Base-by-base conservation (phyloP, 2,329 filamentous ascomycete species). In the Nothophoma quercina region DNA sequence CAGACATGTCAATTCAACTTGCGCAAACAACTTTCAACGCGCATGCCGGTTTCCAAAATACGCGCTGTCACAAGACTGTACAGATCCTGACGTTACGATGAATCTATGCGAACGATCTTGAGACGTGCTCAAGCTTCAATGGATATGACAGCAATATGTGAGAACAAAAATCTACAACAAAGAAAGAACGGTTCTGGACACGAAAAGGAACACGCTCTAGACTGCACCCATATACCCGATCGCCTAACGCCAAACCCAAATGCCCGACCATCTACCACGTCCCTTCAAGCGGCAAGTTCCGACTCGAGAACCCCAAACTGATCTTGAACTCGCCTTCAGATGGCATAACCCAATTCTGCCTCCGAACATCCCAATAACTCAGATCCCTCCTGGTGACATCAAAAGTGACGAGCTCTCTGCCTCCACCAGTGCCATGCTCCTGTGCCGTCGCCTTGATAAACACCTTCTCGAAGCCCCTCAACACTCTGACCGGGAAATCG, bases 401-500 rank as follows among this genome's bases (percentile, higher is more conserved):
- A 38, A 79, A 77, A 18, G 51, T 53, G 1, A 78, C 74, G 23
- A 51, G 44, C 42, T 63, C 42, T 9, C 55, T 59, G 18, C 60
- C 59, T 0, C 58, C 63, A 5, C 60, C 61, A 2, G 19, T 51
- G 1, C 63, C 62, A 42, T 65, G 58, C n/a, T 61, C 62, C 19
- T 64, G 46, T 50, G 10, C 56, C 43, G n/a, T n/a, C n/a, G 67
- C 65, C 29, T 64, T 58, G 0, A 79, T 48, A 12, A 64, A 42
- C 7, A 79, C 33, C 56, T 80, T 81, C 16, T 78, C 76, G 39
- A 78, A 81, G 1, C 69, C 73, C 4, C 79, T 62, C 5, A 81
- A 59, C 13, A 75, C 72, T 2, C 67, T 53, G 4, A 74, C 66
- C 0, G 74, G 74, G 39, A 90, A 91, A 22, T 91, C 87, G 18